Evolutionary conservation across 202 grass and related monocot genomes (phyloP).

Genomic region (Thinopyrum obtusiflorum): DNA sequence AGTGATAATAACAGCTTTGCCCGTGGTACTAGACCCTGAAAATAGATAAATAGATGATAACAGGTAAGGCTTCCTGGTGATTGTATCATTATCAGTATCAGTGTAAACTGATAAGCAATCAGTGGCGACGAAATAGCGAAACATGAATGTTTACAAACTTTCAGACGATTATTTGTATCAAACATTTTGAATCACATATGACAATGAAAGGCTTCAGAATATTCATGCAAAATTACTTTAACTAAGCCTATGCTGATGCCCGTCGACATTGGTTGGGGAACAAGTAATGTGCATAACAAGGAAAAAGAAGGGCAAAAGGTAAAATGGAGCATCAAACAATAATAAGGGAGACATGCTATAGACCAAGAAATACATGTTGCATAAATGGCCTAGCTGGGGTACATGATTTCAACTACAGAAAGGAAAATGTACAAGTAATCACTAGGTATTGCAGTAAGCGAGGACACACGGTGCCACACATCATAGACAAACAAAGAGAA

Average conservation of each 20-base stretch:
- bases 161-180: not conserved
- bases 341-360: not conserved
- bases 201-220: not conserved
- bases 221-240: not conserved
- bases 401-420: not conserved
- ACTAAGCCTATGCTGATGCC: not conserved
- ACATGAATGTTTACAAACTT: slow-evolving; percentile 6
- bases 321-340: not conserved
- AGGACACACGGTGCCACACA: not conserved
- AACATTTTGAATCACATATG: not conserved
- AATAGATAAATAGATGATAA: slow-evolving; percentile 13
- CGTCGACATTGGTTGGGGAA: not conserved
- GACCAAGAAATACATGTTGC: not conserved
- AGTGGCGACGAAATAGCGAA: not conserved
- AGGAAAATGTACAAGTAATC: not conserved
- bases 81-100: not conserved
- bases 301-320: not conserved
- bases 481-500: not conserved
- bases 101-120: not conserved
- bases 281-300: not conserved
- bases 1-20: slow-evolving; percentile 82
- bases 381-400: not conserved
- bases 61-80: not conserved
- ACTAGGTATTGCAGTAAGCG: not conserved
- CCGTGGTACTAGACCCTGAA: slow-evolving; percentile 82